Evolutionary conservation across 1,284 basidiomycete genomes (phyloP), one percentile per base, ranked within the genome.

Genomic region (Pseudozyma sp.): DNA sequence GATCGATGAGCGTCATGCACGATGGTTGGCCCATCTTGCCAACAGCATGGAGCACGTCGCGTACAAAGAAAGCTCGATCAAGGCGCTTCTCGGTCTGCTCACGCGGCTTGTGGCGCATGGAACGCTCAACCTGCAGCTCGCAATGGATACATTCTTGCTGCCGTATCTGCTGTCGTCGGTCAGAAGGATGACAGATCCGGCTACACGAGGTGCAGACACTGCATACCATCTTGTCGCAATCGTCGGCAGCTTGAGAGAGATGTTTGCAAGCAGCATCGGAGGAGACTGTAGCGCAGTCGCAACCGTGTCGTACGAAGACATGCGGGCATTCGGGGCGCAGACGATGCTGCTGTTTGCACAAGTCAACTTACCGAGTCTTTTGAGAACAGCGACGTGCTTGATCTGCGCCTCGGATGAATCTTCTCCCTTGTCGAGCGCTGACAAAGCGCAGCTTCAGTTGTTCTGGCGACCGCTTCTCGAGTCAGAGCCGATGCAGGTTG

Each of bases 1-100:
- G 51, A 75, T 75, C 34, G 72, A 75, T 36, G 72, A 75, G 47
- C 67, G 72, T 1, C 72, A 75, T 19, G 68, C 72, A 2, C 63
- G 72, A 16, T 75, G 72, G 72, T 52, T 75, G 35, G 50, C 52
- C 14, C 56, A 70, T 35, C 60, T 70, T 4, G 72, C 58, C 16
- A 35, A 14, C n/a, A 63, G 52, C 50, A 58, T 70, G 39, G 62
- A 64, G 31, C 60, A 64, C 14, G 43, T 31, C 31, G 53, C 58
- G 3, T 47, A 61, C 40, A 38, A 31, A 14, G 59, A 50, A 14
- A 1, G 40, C 1, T 60, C 62, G 9, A 38, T 62, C 16, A 43
- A 61, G 36, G 63, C 57, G 34, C 47, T 70, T 21, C 58, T 68
- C n/a, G n/a, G 21, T 1, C 34, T 75, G 34, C 12, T 75, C 34